A percentile compares a stretch with the other conserved stretches of the same genome.
Evolutionary conservation across 179 eudicot genomes (phyloP).

Genomic region (Beta corolliflora): DNA sequence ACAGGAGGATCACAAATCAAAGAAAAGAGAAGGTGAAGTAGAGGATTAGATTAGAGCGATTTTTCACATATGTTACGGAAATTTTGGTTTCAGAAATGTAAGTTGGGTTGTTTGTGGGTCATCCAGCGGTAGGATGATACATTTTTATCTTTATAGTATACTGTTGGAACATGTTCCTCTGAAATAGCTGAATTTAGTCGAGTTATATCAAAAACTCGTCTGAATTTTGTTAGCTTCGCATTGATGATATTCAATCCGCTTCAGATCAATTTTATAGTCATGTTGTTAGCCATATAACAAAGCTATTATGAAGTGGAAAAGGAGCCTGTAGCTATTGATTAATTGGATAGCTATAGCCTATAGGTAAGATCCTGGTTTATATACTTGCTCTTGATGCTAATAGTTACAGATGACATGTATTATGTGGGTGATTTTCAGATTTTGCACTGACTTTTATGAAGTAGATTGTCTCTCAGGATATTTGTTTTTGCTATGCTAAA

Average conservation of each 20-base stretch:
- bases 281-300: background rate
- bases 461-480: background rate
- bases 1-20: conserved; percentile 36
- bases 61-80: conserved; percentile 10
- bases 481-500: too few species aligned
- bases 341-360: background rate
- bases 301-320: background rate
- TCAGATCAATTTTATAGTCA: background rate
- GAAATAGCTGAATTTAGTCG: background rate
- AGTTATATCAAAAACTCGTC: too few species aligned
- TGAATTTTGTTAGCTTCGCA: background rate
- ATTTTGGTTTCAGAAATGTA: conserved; percentile 8
- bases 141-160: background rate
- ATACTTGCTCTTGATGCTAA: background rate
- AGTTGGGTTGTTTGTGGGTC: background rate
- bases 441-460: background rate
- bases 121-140: background rate
- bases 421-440: background rate
- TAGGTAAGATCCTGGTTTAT: background rate
- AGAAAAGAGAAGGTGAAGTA: conserved; percentile 44
- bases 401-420: background rate
- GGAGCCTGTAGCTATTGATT: background rate
- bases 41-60: conserved; percentile 6
- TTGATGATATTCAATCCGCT: background rate
- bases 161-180: background rate